Conservation (phyloP, 108 stramenopile genomes). For the Nitzschia putrida region DNA sequence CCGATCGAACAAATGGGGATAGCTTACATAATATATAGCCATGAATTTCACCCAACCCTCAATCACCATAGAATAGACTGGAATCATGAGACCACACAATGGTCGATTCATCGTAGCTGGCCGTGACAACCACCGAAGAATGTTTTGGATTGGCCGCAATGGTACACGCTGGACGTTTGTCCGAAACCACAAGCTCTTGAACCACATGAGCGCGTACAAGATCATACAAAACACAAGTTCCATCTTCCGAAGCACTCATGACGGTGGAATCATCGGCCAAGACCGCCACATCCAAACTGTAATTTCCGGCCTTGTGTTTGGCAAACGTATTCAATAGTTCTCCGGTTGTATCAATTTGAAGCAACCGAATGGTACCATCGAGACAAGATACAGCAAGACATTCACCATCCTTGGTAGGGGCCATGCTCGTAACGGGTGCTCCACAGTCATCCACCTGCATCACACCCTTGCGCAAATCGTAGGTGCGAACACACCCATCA, state of each 20-base stretch:
- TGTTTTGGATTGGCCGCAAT: constrained; percentile 61
- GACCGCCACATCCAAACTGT: constrained; percentile 63
- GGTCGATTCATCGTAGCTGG: constrained; percentile 70
- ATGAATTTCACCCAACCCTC: neutral
- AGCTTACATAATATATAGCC: too few relatives aligned
- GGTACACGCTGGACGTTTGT: constrained; percentile 51
- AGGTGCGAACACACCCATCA: constrained; percentile 76
- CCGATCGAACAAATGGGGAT: too few relatives aligned
- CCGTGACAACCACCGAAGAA: constrained; percentile 60
- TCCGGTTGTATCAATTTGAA: constrained; percentile 26
- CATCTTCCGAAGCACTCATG: constrained; percentile 62
- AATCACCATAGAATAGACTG: constrained; percentile 15
- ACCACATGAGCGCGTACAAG: constrained; percentile 38
- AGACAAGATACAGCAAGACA: constrained; percentile 70
- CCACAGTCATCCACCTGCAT: constrained; percentile 55
- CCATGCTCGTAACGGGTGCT: constrained; percentile 65
- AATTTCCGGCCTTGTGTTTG: constrained; percentile 62
- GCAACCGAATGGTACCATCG: constrained; percentile 75
- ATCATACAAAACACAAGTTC: constrained; percentile 66
- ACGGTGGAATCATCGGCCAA: constrained; percentile 66
- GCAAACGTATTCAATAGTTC: constrained; percentile 53
- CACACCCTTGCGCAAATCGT: constrained; percentile 68
- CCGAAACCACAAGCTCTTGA: constrained; percentile 34
- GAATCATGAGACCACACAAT: constrained; percentile 70
- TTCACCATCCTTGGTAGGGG: constrained; percentile 53